Evolutionary conservation across 495 filamentous ascomycete genomes (phyloP).

Genomic region (Penicillium manginii): DNA sequence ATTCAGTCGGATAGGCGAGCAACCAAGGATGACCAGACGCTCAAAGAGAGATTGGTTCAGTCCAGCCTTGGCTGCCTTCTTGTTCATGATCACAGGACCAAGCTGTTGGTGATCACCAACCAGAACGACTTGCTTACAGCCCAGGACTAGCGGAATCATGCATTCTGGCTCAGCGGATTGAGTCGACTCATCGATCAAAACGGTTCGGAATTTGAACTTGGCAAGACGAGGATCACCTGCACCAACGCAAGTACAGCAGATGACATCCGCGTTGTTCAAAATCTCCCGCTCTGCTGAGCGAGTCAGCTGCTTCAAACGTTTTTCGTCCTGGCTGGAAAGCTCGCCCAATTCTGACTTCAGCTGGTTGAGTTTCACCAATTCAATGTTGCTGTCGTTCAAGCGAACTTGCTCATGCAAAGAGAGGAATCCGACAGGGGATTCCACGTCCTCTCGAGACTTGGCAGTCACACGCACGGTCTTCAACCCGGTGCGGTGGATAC

Average conservation of each 20-base stretch:
- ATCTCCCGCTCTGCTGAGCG: conserved; percentile 95
- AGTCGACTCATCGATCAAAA: conserved; percentile 96
- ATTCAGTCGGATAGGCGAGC: conserved; percentile 89
- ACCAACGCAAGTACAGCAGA: conserved; percentile 98
- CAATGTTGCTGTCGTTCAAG: conserved; percentile 94
- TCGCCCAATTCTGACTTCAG: conserved; percentile 92
- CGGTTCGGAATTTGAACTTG: conserved; percentile 97
- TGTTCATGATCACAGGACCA: conserved; percentile 99
- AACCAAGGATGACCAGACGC: conserved; percentile 90
- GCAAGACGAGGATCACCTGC: conserved; percentile 93
- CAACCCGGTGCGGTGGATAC: conserved; percentile 90
- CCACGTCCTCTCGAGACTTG: conserved; percentile 97
- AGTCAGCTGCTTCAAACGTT: conserved; percentile 95
- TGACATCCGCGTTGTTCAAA: conserved; percentile 92
- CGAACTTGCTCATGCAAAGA: conserved; percentile 96
- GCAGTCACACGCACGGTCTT: conserved; percentile 98
- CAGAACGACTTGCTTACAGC: conserved; percentile 97
- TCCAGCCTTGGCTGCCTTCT: conserved; percentile 97
- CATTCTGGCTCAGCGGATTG: conserved; percentile 99
- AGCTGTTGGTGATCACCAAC: conserved; percentile 99
- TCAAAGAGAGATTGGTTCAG: conserved; percentile 98
- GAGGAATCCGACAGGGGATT: conserved; percentile 92
- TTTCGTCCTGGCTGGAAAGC: conserved; percentile 94
- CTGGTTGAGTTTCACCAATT: conserved; percentile 87
- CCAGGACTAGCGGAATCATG: conserved; percentile 97